Conservation (phyloP, 2,329 filamentous ascomycete genomes). For the Lasiodiplodia theobromae region DNA sequence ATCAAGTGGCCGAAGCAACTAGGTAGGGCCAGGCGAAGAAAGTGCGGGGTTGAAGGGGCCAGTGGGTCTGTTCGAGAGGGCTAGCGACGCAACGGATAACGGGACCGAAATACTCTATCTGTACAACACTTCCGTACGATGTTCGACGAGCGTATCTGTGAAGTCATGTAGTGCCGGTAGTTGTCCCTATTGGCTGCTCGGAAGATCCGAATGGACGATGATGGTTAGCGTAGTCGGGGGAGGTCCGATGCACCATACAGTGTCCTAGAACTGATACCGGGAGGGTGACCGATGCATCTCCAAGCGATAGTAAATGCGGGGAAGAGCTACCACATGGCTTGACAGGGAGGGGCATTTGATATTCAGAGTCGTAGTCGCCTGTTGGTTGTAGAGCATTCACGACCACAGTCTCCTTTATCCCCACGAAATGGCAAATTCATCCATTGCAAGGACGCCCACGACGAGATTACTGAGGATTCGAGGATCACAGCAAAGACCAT, state of each 20-base stretch:
- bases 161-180: background rate
- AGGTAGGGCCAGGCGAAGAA: too few species aligned
- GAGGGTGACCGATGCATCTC: background rate
- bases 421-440: background rate
- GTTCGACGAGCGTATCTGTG: background rate
- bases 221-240: background rate
- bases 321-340: background rate
- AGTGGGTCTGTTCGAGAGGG: too few species aligned
- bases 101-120: background rate
- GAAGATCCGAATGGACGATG: background rate
- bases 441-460: background rate
- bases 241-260: background rate
- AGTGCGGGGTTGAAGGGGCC: too few species aligned
- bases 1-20: too few species aligned
- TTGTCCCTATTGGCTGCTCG: background rate
- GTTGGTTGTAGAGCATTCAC: background rate
- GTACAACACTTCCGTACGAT: background rate
- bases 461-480: background rate
- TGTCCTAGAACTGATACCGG: background rate
- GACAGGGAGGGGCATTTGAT: background rate
- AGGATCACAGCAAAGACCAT: background rate
- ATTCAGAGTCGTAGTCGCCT: background rate
- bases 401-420: background rate
- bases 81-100: background rate
- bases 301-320: constrained; percentile 2